Percentiles rank a stretch among this genome's conserved stretches.
Evolutionary conservation across 2,329 filamentous ascomycete genomes (phyloP).

Genomic region (Ophiostoma montium): DNA sequence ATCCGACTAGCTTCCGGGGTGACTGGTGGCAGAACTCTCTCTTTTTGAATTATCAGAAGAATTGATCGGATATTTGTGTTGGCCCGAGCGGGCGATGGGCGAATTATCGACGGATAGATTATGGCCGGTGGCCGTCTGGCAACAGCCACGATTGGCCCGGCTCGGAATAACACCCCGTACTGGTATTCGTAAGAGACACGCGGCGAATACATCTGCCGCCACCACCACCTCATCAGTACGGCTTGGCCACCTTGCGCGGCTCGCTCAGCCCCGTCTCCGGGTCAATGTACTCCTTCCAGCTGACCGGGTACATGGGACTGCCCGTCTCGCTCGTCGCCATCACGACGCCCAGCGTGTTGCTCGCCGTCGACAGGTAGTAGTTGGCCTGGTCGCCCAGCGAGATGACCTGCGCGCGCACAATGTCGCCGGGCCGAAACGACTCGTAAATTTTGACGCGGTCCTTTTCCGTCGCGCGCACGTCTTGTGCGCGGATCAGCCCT

Average conservation of each 20-base stretch:
- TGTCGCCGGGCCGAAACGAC: constrained; percentile 82
- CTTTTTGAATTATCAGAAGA: too few species aligned
- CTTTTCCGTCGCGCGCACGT: constrained; percentile 90
- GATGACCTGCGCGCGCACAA: constrained; percentile 78
- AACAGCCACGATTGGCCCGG: too few species aligned
- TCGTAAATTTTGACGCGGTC: constrained; percentile 86
- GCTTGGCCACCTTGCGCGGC: constrained; percentile 84
- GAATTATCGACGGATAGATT: too few species aligned
- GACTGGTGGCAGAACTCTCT: too few species aligned
- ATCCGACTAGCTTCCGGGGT: neutral
- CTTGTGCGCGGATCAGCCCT: constrained; percentile 73
- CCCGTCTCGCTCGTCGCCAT: constrained; percentile 81
- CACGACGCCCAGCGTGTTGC: constrained; percentile 84
- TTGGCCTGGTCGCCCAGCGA: constrained; percentile 86
- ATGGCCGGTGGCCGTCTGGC: too few species aligned
- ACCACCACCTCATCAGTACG: too few species aligned
- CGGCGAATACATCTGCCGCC: too few species aligned
- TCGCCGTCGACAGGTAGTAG: constrained; percentile 87
- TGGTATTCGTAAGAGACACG: too few species aligned
- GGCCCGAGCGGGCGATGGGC: too few species aligned
- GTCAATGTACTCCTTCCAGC: constrained; percentile 91
- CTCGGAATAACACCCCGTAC: too few species aligned
- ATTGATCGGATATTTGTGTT: too few species aligned
- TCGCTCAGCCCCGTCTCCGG: constrained; percentile 63
- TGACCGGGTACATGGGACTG: constrained; percentile 83